Base-by-base conservation (phyloP, 768 basidiomycete genomes). In the Tulasnella sp. region DNA sequence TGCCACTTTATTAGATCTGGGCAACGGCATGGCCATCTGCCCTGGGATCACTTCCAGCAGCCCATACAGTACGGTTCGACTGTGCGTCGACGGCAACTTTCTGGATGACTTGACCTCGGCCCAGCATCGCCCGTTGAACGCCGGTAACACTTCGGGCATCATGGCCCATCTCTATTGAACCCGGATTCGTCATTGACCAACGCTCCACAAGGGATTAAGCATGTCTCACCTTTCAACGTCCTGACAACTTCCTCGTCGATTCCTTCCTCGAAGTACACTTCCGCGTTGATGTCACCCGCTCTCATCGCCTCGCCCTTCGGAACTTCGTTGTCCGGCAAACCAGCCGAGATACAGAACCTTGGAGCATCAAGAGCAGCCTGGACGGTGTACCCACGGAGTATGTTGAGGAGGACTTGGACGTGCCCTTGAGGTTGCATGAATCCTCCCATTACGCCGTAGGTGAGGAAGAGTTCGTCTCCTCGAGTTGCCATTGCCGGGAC, bases 361-460 rank as follows among this genome's bases (percentile, higher is more conserved):
- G 96, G 97, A 0, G 95, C 92, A 83, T 98, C 97, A 45, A 99
- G 88, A 17, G 96, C 93, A 3, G 93, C 89, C 83, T 99, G 97
- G 0, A 90, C 87, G 1, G 90, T 92, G 82, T 89, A 93, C 1
- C 96, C 96, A 67, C 95, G 88, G 36, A 98, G 87, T 72, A 97
- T 88, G 81, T 96, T 97, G 37, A 98, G 83, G 34, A 99, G 85
- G 8, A 98, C 96, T 83, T 99, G 97, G 3, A 99, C 88, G 79
- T 99, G 97, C 0, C 97, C 96, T 86, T 97, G 96, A 1, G 97
- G 97, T 89, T 93, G 93, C 93, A 94, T 95, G 83, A 89, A 94
- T 0, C 92, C 93, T 74, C 93, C 93, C 95, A 96, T 96, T 29
- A 96, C 93, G 73, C 94, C 95, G 78, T 91, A 97, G 71, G 90